These are phyloP conservation scores for Nemania sp. DNA, from an alignment of 2,329 filamentous ascomycete species.

Conservation along the genomic window DNA sequence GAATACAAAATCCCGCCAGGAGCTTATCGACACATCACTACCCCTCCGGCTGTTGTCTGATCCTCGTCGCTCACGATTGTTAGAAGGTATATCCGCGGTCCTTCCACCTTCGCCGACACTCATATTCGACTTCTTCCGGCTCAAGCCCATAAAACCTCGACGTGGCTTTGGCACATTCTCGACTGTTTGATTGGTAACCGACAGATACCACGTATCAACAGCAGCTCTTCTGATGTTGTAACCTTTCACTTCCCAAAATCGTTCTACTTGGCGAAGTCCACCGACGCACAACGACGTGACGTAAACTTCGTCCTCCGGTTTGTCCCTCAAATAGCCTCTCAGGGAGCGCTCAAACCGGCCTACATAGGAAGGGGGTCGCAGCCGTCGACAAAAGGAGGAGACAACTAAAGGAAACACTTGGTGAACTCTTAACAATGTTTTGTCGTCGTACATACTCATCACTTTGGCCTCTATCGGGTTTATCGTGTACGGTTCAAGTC, in stretches of 20 bases:
- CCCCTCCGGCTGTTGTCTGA: constrained; percentile 37
- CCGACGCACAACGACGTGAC: constrained; percentile 64
- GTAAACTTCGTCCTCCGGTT: constrained; percentile 65
- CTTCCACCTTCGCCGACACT: constrained; percentile 41
- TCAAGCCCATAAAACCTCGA: constrained; percentile 57
- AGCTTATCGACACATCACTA: constrained; percentile 37
- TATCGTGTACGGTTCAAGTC: constrained; percentile 58
- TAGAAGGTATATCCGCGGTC: constrained; percentile 17
- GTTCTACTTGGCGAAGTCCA: constrained; percentile 65
- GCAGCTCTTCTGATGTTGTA: constrained; percentile 64
- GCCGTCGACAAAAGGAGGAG: constrained; percentile 65
- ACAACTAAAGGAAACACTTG: constrained; percentile 68
- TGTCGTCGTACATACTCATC: constrained; percentile 68
- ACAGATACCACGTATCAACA: constrained; percentile 64
- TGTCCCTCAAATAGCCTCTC: constrained; percentile 66
- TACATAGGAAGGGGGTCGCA: constrained; percentile 67
- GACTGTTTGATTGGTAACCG: constrained; percentile 51
- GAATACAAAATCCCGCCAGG: constrained; percentile 54
- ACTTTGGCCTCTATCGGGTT: constrained; percentile 67
- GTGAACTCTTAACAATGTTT: constrained; percentile 65
- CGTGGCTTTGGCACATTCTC: constrained; percentile 54
- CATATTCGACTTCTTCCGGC: constrained; percentile 61
- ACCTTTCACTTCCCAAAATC: constrained; percentile 68
- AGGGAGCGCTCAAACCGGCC: constrained; percentile 65
- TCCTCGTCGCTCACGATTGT: constrained; percentile 36